Evolutionary conservation across 2,329 filamentous ascomycete species (phyloP), one percentile per base, ranked within the genome.

Genomic region (Alternaria metachromatica): DNA sequence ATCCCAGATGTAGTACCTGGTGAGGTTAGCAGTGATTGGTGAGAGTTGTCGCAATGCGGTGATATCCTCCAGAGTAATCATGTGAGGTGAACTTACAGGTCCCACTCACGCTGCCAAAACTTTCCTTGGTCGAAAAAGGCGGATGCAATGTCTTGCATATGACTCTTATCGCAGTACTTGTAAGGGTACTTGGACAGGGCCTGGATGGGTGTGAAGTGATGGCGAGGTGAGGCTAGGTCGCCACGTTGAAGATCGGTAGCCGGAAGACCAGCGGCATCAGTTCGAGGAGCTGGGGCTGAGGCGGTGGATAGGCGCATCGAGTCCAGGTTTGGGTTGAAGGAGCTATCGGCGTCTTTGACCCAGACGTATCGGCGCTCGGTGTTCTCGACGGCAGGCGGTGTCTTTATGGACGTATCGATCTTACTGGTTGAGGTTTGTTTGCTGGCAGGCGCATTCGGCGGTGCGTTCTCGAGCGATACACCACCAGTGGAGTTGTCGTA

Each of bases 1-100:
- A 8, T 81, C 77, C 74, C 89, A 84, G 37, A 93, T 74, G 76
- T 92, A 94, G 78, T 90, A 93, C 58, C 90, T 92, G 51, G 15
- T 20, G 45, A 28, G 30, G 1, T 53, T 53, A 53, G 20, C 12
- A 15, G 23, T 25, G 28, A 23, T 0, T 9, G 37, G 12, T 44
- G 18, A 20, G 15, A 15, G 57, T 69, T 53, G 65, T 63, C 30
- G 41, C 26, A 10, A 46, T 41, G 26, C 11, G 2, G 15, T 62
- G 5, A 37, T 25, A 25, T n/a, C 2, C 18, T 20, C 25, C 21
- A 48, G 8, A 9, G 18, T 25, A 13, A 23, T 37, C 12, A 55
- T 72, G 74, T 62, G 75, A 74, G 26, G 72, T 77, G n/a, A 33
- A 84, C 90, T 85, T 84, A 96, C 92, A 97, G 82, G 66, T 95